These are phyloP conservation scores for Cercophora newfieldiana DNA, from an alignment of 495 filamentous ascomycete species.

Conservation along the genomic window DNA sequence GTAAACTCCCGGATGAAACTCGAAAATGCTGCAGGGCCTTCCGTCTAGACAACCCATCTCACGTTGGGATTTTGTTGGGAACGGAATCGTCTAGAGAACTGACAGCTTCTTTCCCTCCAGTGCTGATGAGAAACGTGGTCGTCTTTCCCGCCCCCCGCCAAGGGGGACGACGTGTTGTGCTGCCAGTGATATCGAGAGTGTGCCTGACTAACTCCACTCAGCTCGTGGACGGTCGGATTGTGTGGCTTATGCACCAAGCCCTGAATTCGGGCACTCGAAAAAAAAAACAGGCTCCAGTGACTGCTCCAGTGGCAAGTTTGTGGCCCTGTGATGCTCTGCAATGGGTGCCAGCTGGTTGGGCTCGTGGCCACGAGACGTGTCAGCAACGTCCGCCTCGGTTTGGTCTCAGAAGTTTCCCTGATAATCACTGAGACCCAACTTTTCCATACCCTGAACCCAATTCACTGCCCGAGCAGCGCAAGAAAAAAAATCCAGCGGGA, in stretches of 20 bases:
- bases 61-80: conserved; percentile 1
- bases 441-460: neutral
- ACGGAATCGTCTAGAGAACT: neutral
- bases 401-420: neutral
- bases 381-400: conserved; percentile 3
- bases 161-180: neutral
- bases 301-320: conserved; percentile 12
- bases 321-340: conserved; percentile 9
- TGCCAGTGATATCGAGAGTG: conserved; percentile 15
- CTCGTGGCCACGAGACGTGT: conserved; percentile 10
- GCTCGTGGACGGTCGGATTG: conserved; percentile 1
- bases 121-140: neutral
- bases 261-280: neutral
- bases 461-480: neutral
- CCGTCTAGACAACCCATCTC: conserved; percentile 1
- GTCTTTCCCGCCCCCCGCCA: neutral
- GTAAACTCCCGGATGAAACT: conserved; percentile 9
- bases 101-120: neutral
- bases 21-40: neutral
- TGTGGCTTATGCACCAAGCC: conserved; percentile 15
- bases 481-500: neutral
- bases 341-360: conserved; percentile 12
- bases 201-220: conserved; percentile 17
- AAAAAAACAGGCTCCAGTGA: neutral
- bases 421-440: neutral